Evolutionary conservation across 495 filamentous ascomycete genomes (phyloP), one percentile per base, ranked within the genome.

Genomic region (Rhypophila decipiens): DNA sequence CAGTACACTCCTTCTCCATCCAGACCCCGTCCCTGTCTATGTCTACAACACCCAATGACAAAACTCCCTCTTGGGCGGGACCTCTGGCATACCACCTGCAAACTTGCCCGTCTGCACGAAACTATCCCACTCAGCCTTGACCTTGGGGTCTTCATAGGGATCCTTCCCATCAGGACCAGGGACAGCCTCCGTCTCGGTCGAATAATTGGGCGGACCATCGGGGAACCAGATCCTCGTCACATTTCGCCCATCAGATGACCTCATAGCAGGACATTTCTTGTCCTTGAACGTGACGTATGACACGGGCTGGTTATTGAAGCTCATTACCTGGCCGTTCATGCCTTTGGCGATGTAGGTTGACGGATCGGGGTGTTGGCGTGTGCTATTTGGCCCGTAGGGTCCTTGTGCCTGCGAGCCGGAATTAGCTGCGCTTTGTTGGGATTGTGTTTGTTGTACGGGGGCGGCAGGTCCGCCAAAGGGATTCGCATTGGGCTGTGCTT

Each of bases 1-100:
- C n/a, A n/a, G n/a, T n/a, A n/a, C n/a, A n/a, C n/a, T n/a, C n/a
- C n/a, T n/a, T n/a, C n/a, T n/a, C n/a, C n/a, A n/a, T n/a, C n/a
- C n/a, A n/a, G n/a, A n/a, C n/a, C n/a, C n/a, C n/a, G n/a, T n/a
- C n/a, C n/a, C n/a, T n/a, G n/a, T n/a, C n/a, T n/a, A n/a, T n/a
- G n/a, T n/a, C n/a, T n/a, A n/a, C n/a, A 87, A 83, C 57, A 86
- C 77, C 69, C 82, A 90, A n/a, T 67, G 57, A 54, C 84, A 78
- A 72, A 77, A 86, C 63, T 87, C 87, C 42, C 74, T 73, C 73
- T 78, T 82, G 2, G 88, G 88, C 24, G 88, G 81, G 17, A 86
- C 70, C 44, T 80, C 71, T 0, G 88, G 88, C 58, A 91, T 78
- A 1, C 78, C 44, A 2, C 77, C 76, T 35, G 78, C 78, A 56